These are phyloP conservation scores for Dioscorea zingiberensis DNA, from an alignment of 106 monocot species.

Conservation along the genomic window DNA sequence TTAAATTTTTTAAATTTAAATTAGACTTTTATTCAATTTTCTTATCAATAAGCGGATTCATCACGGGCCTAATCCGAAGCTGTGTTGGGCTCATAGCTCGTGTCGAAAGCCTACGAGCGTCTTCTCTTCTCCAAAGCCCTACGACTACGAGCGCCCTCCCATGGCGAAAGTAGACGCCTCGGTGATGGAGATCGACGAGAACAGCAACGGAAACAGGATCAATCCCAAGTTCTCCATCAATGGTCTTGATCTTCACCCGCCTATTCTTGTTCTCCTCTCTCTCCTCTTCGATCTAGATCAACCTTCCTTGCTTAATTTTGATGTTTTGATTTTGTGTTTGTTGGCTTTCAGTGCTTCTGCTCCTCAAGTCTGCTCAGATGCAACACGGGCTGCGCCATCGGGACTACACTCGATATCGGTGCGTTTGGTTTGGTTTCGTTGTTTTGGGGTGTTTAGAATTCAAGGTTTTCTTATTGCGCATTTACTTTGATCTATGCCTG, in stretches of 20 bases:
- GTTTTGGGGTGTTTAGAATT: neutral
- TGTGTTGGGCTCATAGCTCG: no score
- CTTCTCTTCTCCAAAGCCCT: neutral
- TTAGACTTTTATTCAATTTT: no score
- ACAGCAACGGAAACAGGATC: conserved; percentile 8
- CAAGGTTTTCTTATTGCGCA: neutral
- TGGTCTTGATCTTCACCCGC: no score
- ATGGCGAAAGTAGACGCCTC: conserved; percentile 34
- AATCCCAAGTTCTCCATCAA: conserved; percentile 74
- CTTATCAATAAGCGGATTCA: no score
- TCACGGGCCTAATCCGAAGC: no score
- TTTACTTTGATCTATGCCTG: neutral
- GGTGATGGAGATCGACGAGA: conserved; percentile 68
- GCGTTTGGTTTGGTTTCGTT: neutral
- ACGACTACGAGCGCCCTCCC: neutral
- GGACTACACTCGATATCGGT: conserved; percentile 94
- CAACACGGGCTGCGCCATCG: conserved; percentile 88
- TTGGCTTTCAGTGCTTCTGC: conserved; percentile 59
- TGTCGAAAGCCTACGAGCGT: no score
- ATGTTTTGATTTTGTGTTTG: neutral
- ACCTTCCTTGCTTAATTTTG: neutral
- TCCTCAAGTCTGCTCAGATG: conserved; percentile 87
- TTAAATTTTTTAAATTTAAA: no score
- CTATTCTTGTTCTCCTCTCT: conserved; percentile 11
- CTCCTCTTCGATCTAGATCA: neutral